phyloP scores from a whole-genome alignment of 2,329 filamentous ascomycete genomes.

The Fusarium sp. region DNA sequence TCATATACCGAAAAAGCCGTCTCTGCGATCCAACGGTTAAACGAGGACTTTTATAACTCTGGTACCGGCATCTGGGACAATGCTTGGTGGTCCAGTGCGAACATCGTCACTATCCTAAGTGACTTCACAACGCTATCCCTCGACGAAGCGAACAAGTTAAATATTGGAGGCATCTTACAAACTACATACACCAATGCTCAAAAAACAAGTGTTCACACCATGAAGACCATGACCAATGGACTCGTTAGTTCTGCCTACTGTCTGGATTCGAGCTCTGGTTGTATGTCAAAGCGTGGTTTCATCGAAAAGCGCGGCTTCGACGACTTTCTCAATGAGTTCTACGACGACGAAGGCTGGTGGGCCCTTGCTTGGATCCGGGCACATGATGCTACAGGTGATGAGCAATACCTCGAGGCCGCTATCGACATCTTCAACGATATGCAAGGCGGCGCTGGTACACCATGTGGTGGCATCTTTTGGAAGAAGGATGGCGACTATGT shows the following conservation, averaged over 20 bases:
- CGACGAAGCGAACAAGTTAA: slow-evolving; percentile 54
- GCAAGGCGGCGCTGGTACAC: slow-evolving; percentile 61
- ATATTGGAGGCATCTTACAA: slow-evolving; percentile 58
- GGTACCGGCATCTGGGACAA: slow-evolving; percentile 74
- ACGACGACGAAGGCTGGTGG: slow-evolving; percentile 77
- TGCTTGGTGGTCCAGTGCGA: slow-evolving; percentile 82
- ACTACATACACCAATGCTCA: slow-evolving; percentile 65
- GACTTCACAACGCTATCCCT: slow-evolving; percentile 63
- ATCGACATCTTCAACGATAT: slow-evolving; percentile 71
- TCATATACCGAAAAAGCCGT: slow-evolving; percentile 55
- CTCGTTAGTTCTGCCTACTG: slow-evolving; percentile 58
- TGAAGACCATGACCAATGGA: slow-evolving; percentile 58
- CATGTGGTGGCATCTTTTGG: slow-evolving; percentile 71
- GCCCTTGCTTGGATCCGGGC: slow-evolving; percentile 70
- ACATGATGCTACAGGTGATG: slow-evolving; percentile 68
- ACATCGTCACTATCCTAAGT: slow-evolving; percentile 73
- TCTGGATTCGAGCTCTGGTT: slow-evolving; percentile 48
- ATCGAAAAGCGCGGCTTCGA: slow-evolving; percentile 52
- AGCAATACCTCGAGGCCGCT: slow-evolving; percentile 68
- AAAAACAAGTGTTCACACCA: slow-evolving; percentile 54
- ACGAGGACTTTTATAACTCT: slow-evolving; percentile 71
- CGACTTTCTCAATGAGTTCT: slow-evolving; percentile 67
- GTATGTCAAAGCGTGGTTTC: slow-evolving; percentile 55
- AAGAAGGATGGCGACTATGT: slow-evolving; percentile 67
- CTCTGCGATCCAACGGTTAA: slow-evolving; percentile 61